These are phyloP conservation scores for Pestalotiopsis sp. DNA, from an alignment of 2,329 filamentous ascomycete genomes.

Conservation along the genomic window DNA sequence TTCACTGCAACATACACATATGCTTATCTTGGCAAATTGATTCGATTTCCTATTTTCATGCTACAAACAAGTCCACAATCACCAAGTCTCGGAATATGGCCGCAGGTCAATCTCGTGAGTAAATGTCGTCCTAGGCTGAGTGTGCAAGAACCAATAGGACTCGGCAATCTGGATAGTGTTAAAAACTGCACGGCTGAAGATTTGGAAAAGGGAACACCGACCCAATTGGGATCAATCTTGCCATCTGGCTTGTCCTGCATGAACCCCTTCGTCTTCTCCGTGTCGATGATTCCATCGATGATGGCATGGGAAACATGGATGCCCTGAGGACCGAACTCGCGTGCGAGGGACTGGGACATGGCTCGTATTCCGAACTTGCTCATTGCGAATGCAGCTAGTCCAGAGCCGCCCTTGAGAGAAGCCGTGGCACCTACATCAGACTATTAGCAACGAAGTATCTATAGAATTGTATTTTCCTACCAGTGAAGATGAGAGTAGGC, in stretches of 20 bases:
- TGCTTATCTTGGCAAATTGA: no score
- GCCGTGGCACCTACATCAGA: conserved; percentile 66
- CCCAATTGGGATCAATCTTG: conserved; percentile 69
- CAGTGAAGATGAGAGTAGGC: conserved; percentile 72
- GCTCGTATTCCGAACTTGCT: conserved; percentile 74
- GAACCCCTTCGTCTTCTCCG: conserved; percentile 62
- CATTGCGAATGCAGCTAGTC: conserved; percentile 66
- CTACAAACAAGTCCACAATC: no score
- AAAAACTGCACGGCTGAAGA: not conserved
- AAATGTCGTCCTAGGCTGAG: conserved; percentile 70
- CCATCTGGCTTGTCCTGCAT: conserved; percentile 40
- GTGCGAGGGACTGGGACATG: conserved; percentile 67
- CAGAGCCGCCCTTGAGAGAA: conserved; percentile 66
- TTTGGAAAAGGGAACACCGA: conserved; percentile 42
- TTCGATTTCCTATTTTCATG: no score
- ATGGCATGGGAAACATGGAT: conserved; percentile 76
- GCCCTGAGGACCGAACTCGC: conserved; percentile 75
- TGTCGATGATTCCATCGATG: conserved; percentile 77
- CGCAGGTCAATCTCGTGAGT: conserved; percentile 74
- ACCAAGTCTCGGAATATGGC: conserved; percentile 65
- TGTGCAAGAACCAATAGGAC: conserved; percentile 74
- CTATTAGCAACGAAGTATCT: no score
- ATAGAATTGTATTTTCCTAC: no score
- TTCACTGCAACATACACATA: no score
- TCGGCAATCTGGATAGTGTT: conserved; percentile 64